Evolutionary conservation across 768 basidiomycete species (phyloP), one percentile per base, ranked within the genome.

Genomic region (Boletus huronensis): DNA sequence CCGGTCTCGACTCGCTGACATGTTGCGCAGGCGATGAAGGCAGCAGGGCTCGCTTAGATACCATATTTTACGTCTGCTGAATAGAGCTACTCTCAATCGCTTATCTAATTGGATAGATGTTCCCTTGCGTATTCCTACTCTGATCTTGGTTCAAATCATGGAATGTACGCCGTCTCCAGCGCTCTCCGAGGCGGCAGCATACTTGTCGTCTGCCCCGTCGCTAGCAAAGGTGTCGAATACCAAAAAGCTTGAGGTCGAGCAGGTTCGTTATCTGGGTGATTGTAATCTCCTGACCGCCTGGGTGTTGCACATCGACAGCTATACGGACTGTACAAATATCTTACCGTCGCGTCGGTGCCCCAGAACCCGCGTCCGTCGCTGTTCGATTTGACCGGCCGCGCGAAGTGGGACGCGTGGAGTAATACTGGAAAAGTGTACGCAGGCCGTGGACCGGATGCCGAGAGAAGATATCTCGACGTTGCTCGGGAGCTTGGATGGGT

Each of bases 341-440:
- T 90, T 19, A 90, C 85, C 10, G 78, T 83, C 21, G 78, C 85
- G 1, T 60, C 66, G 5, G 68, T 70, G 5, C 91, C 90, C 13
- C 75, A 71, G 36, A 76, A 74, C 29, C 65, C 82, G 14, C 81
- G 87, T 3, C 91, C 91, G 3, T 85, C 83, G 21, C 73, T 93
- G 39, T 88, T 93, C 66, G 90, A 93, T 61, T 77, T 88, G 70
- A 78, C 85, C 2, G 89, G 86, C 16, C 76, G 88, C 19, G 89
- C 90, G 3, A 93, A 93, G 67, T 93, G 90, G 90, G 89, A 93
- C 66, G 88, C 90, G 3, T 93, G 91, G 91, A 77, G 64, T 45
- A 63, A 72, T 13, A 69, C 76, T 11, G 80, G 79, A 7, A 78
- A 80, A 60, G 73, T 68, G 16, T 87, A 84, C 57, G 67, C 66